Percentiles rank a stretch among this genome's conserved stretches.
Conservation (phyloP, 768 basidiomycete genomes). For the Fomitopsis serialis region DNA sequence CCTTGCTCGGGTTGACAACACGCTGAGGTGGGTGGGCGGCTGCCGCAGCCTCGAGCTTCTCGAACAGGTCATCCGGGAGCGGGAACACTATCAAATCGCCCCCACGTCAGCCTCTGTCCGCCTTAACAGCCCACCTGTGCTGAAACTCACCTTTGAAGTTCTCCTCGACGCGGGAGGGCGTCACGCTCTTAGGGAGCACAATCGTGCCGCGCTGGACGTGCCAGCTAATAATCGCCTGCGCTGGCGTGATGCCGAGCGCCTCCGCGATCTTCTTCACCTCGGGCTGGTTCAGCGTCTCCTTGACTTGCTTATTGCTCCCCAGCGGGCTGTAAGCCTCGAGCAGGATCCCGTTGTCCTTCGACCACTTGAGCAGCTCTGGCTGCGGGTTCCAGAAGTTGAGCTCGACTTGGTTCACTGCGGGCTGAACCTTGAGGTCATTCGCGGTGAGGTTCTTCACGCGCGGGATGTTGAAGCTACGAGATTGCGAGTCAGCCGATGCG, state of each 20-base stretch:
- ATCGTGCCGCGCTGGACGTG: conserved; percentile 70
- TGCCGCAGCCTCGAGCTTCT: conserved; percentile 45
- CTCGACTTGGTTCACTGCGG: conserved; percentile 78
- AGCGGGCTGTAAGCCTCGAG: conserved; percentile 78
- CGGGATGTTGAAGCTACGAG: conserved; percentile 51
- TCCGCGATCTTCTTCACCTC: conserved; percentile 56
- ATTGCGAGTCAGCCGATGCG: not conserved
- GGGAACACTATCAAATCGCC: conserved; percentile 23
- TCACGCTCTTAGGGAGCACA: conserved; percentile 76
- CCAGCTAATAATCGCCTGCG: conserved; percentile 74
- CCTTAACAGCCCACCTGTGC: not conserved
- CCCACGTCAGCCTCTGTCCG: not conserved
- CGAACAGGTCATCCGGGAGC: conserved; percentile 33
- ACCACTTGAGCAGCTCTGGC: conserved; percentile 72
- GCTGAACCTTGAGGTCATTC: conserved; percentile 51
- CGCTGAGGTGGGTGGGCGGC: conserved; percentile 50
- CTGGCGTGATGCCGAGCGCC: conserved; percentile 65
- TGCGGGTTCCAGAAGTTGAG: conserved; percentile 76
- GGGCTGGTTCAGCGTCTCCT: conserved; percentile 51
- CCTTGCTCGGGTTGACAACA: conserved; percentile 51
- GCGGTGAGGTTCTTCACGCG: conserved; percentile 48
- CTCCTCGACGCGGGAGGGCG: conserved; percentile 59
- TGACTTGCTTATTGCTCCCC: conserved; percentile 55
- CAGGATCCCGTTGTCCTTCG: conserved; percentile 57
- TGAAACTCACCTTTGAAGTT: conserved; percentile 52